Percentiles rank a stretch among this genome's conserved stretches.
Conservation (phyloP, 805 yeast species). For the Metschnikowia dekortorum region DNA sequence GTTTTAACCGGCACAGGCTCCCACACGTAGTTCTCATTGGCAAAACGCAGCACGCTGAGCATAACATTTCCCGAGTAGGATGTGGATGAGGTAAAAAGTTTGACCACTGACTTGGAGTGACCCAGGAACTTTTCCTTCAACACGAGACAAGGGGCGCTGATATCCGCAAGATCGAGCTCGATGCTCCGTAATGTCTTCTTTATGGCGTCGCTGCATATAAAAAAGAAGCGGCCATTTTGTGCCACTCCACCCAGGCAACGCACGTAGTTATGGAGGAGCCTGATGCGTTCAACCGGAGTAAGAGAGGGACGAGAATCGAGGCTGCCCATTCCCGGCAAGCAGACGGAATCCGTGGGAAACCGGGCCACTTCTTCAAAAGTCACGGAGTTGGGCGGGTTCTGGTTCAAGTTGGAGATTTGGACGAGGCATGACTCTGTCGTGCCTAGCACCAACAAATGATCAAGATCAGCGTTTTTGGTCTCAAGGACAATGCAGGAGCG, state of each 20-base stretch:
- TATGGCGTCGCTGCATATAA: constrained; percentile 35
- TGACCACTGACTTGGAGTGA: constrained; percentile 74
- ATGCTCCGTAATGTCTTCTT: constrained; percentile 32
- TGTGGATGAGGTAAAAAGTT: constrained; percentile 55
- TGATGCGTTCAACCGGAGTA: background rate
- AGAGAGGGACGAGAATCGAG: background rate
- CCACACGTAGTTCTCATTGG: constrained; percentile 39
- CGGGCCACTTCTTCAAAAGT: constrained; percentile 33
- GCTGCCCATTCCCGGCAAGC: constrained; percentile 10
- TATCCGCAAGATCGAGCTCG: constrained; percentile 14
- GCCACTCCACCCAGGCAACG: constrained; percentile 1
- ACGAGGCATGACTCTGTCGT: constrained; percentile 33
- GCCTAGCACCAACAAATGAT: constrained; percentile 39
- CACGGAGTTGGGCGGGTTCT: constrained; percentile 53
- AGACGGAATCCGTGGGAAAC: constrained; percentile 4
- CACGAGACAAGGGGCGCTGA: constrained; percentile 6
- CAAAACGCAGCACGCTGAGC: constrained; percentile 36
- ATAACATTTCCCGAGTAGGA: constrained; percentile 24
- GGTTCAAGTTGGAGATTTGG: constrained; percentile 47
- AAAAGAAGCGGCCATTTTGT: constrained; percentile 7
- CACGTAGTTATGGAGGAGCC: constrained; percentile 3
- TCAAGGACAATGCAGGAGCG: constrained; percentile 6
- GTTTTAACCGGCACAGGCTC: constrained; percentile 28
- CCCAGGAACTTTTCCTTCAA: constrained; percentile 65
- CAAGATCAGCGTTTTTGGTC: constrained; percentile 11